These are phyloP conservation scores for Hanseniaspora occidentalis DNA, from an alignment of 805 yeast species.

Conservation along the genomic window DNA sequence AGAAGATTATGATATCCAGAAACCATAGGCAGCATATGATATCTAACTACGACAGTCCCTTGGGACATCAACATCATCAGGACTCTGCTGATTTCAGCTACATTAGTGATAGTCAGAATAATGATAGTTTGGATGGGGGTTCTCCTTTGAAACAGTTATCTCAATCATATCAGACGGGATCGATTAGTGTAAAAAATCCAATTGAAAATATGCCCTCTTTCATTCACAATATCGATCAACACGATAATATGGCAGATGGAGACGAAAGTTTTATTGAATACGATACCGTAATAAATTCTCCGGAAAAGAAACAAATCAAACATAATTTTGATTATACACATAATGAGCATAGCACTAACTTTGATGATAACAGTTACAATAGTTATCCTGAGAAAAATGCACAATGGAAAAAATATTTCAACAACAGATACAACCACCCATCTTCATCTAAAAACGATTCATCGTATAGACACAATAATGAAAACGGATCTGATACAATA, in stretches of 20 bases:
- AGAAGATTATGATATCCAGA: too few relatives aligned
- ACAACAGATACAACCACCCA: neutral
- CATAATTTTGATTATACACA: too few relatives aligned
- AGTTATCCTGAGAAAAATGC: too few relatives aligned
- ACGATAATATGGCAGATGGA: neutral
- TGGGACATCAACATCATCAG: neutral
- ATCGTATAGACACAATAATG: neutral
- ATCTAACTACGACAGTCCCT: too few relatives aligned
- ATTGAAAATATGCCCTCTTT: neutral
- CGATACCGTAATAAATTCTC: conserved; percentile 1
- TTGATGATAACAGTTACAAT: too few relatives aligned
- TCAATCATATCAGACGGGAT: neutral
- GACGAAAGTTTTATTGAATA: neutral
- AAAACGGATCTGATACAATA: neutral
- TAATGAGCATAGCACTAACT: too few relatives aligned
- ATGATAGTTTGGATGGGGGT: neutral
- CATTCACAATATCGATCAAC: neutral
- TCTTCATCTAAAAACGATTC: too few relatives aligned
- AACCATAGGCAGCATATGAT: too few relatives aligned
- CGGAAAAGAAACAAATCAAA: neutral
- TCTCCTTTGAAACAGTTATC: conserved; percentile 1
- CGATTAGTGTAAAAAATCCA: too few relatives aligned
- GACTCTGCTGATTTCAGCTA: too few relatives aligned
- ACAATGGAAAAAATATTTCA: neutral
- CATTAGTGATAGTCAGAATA: neutral